phyloP scores from a whole-genome alignment of 2,329 filamentous ascomycete genomes.

The Daldinia eschscholtzii region DNA sequence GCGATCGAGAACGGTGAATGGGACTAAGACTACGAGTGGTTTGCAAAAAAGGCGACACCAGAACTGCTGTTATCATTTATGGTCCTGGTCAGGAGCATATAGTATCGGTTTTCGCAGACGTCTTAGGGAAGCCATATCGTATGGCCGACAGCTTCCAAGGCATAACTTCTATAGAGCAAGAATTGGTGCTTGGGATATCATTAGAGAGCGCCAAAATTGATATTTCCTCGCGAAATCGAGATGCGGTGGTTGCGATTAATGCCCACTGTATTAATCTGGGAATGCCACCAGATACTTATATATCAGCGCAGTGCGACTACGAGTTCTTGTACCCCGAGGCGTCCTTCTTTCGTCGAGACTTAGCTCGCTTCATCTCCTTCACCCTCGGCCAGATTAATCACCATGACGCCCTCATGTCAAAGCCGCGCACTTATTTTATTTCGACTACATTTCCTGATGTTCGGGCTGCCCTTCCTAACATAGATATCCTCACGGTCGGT shows the following conservation, averaged over 20 bases:
- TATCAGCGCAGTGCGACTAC: constrained; percentile 81
- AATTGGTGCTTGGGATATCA: constrained; percentile 76
- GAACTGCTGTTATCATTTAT: constrained; percentile 76
- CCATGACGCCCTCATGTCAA: constrained; percentile 81
- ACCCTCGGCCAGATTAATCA: constrained; percentile 83
- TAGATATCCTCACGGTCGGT: constrained; percentile 88
- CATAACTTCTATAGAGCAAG: constrained; percentile 66
- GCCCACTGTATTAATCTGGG: constrained; percentile 80
- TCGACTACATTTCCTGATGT: constrained; percentile 92
- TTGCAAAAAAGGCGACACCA: constrained; percentile 66
- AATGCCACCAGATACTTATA: constrained; percentile 73
- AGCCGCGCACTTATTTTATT: constrained; percentile 84
- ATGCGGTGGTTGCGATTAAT: constrained; percentile 77
- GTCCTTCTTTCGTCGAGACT: constrained; percentile 78
- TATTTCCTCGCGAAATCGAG: constrained; percentile 68
- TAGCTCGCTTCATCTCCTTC: constrained; percentile 83
- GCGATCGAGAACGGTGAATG: constrained; percentile 47
- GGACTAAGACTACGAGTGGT: constrained; percentile 60
- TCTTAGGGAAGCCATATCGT: constrained; percentile 79
- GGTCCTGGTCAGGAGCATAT: constrained; percentile 79
- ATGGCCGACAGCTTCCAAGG: constrained; percentile 68
- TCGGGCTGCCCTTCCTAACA: constrained; percentile 82
- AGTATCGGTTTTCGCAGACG: constrained; percentile 80
- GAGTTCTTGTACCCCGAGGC: constrained; percentile 85
- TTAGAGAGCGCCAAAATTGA: constrained; percentile 68